phyloP scores from a whole-genome alignment of 371 early-diverging fungal genomes.

The Mortierella sp. region DNA sequence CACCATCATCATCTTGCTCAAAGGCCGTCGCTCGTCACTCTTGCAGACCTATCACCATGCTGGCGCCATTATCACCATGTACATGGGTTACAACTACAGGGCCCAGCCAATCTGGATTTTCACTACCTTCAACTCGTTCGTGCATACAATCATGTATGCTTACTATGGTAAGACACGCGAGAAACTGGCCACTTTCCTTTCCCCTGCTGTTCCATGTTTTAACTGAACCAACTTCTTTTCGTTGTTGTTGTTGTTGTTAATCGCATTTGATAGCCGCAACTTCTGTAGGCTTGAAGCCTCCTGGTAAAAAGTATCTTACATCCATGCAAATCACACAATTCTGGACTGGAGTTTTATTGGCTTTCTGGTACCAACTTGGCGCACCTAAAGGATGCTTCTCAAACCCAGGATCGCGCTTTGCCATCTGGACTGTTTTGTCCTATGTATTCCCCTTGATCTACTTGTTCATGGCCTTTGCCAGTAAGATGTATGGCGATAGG shows the following conservation, averaged over 20 bases:
- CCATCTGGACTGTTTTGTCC: slow-evolving; percentile 72
- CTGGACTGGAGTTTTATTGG: slow-evolving; percentile 78
- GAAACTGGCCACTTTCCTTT: background rate
- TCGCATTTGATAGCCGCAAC: slow-evolving; percentile 64
- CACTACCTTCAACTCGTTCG: slow-evolving; percentile 90
- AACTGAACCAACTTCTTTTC: background rate
- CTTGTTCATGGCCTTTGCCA: slow-evolving; percentile 83
- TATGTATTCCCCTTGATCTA: slow-evolving; percentile 87
- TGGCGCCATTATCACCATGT: slow-evolving; percentile 88
- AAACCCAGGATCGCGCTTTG: slow-evolving; percentile 71
- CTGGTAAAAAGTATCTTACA: slow-evolving; percentile 87
- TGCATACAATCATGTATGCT: slow-evolving; percentile 93
- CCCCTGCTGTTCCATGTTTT: background rate
- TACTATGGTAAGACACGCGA: slow-evolving; percentile 68
- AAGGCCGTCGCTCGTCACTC: slow-evolving; percentile 83
- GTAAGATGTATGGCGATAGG: slow-evolving; percentile 67
- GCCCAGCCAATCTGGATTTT: slow-evolving; percentile 89
- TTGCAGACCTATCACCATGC: slow-evolving; percentile 93
- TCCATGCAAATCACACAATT: slow-evolving; percentile 92
- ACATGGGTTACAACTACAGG: slow-evolving; percentile 76
- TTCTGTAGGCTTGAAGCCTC: slow-evolving; percentile 80
- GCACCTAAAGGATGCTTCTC: slow-evolving; percentile 69
- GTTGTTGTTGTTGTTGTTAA: background rate
- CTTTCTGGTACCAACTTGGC: slow-evolving; percentile 74
- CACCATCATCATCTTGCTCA: slow-evolving; percentile 86